Percentiles rank a stretch among this genome's conserved stretches.
phyloP scores from a whole-genome alignment of 2,329 filamentous ascomycete genomes.

The Arthrobotrys entomopaga region DNA sequence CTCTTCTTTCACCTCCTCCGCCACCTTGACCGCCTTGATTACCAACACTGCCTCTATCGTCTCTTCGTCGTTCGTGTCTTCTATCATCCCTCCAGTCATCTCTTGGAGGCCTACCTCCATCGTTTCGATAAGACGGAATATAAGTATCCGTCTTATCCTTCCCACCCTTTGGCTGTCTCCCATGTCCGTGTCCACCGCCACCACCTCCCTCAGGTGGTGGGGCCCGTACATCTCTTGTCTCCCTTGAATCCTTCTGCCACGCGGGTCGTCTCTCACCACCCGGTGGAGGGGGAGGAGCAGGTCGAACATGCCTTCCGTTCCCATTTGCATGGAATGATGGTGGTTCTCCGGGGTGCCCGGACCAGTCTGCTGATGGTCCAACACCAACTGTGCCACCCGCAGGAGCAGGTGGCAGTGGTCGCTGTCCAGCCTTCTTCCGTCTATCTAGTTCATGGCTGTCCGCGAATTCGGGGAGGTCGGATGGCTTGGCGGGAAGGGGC shows the following conservation, averaged over 20 bases:
- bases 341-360: conserved; percentile 67
- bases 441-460: conserved; percentile 97
- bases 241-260: conserved; percentile 54
- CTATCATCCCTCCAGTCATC: conserved; percentile 61
- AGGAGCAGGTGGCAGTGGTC: conserved; percentile 86
- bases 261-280: conserved; percentile 54
- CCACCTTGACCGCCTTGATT: conserved; percentile 55
- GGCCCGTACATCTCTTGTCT: conserved; percentile 50
- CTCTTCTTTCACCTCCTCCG: conserved; percentile 50
- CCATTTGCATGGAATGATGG: conserved; percentile 57
- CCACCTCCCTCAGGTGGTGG: conserved; percentile 38
- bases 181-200: conserved; percentile 65
- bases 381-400: conserved; percentile 90
- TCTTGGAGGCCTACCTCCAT: conserved; percentile 60
- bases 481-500: conserved; percentile 81
- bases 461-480: conserved; percentile 89
- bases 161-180: conserved; percentile 63
- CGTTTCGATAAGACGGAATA: conserved; percentile 65
- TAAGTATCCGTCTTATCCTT: conserved; percentile 65
- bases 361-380: conserved; percentile 66
- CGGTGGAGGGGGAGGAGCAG: conserved; percentile 56
- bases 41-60: conserved; percentile 62
- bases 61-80: conserved; percentile 62
- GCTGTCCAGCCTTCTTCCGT: conserved; percentile 77
- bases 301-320: conserved; percentile 49